A percentile compares a stretch with the other conserved stretches of the same genome.
phyloP scores from a whole-genome alignment of 1,139 yeast species.

The Pichia sp. region DNA sequence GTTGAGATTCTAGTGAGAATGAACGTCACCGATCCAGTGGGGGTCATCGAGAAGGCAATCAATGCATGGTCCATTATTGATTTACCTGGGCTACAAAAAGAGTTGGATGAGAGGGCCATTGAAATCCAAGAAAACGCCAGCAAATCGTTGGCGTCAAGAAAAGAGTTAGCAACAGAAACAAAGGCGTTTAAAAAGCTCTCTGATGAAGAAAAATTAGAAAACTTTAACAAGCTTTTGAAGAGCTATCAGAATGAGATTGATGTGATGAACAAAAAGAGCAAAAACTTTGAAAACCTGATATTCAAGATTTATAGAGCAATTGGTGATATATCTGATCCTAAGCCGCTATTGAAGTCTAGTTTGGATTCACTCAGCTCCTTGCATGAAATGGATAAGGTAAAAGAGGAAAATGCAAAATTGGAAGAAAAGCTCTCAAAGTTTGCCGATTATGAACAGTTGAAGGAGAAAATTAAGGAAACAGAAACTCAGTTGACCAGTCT shows the following conservation, averaged over 20 bases:
- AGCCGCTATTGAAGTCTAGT: conserved; percentile 67
- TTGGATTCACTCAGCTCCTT: conserved; percentile 46
- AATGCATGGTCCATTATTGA: conserved; percentile 73
- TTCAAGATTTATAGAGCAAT: conserved; percentile 66
- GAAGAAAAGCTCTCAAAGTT: conserved; percentile 53
- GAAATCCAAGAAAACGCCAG: conserved; percentile 67
- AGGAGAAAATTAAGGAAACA: conserved; percentile 47
- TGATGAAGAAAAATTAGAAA: conserved; percentile 56
- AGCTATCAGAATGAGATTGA: conserved; percentile 87
- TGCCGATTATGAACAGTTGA: conserved; percentile 76
- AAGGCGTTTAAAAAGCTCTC: conserved; percentile 70
- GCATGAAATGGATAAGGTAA: conserved; percentile 45
- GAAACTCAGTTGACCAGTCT: conserved; percentile 31
- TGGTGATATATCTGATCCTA: conserved; percentile 92
- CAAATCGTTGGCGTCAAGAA: conserved; percentile 57
- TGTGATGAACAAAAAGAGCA: conserved; percentile 66
- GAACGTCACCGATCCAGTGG: no score
- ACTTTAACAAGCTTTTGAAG: conserved; percentile 63
- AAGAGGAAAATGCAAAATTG: conserved; percentile 45
- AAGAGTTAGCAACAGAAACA: conserved; percentile 71
- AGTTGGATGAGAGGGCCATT: conserved; percentile 67
- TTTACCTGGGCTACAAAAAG: conserved; percentile 57
- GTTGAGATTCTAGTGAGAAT: no score
- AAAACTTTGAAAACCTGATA: conserved; percentile 63
- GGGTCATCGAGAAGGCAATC: conserved; percentile 47